Percentiles rank a stretch among this genome's conserved stretches.
Conservation (phyloP, 768 basidiomycete genomes). For the Lactarius sanguifluus region DNA sequence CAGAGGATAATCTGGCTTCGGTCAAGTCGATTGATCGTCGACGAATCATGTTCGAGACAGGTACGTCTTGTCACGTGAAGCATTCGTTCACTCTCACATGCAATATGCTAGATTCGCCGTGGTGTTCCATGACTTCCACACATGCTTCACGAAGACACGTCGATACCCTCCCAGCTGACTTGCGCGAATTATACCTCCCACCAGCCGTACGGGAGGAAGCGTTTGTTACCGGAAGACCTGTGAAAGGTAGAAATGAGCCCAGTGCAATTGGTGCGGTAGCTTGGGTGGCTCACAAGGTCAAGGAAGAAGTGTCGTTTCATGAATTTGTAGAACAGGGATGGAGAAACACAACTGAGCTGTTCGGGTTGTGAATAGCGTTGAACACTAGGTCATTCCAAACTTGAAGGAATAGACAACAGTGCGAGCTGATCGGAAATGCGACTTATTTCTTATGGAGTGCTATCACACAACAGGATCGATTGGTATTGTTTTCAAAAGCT, state of each 20-base stretch:
- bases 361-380: conserved; percentile 40
- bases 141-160: conserved; percentile 59
- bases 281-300: conserved; percentile 59
- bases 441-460: background rate
- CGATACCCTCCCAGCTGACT: conserved; percentile 45
- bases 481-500: background rate
- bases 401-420: background rate
- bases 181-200: conserved; percentile 54
- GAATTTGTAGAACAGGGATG: conserved; percentile 56
- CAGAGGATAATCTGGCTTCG: conserved; percentile 57
- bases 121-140: conserved; percentile 68
- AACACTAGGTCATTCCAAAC: background rate
- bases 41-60: conserved; percentile 71
- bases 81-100: background rate
- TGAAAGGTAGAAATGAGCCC: conserved; percentile 82
- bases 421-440: background rate
- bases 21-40: conserved; percentile 57
- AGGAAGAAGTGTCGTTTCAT: conserved; percentile 50
- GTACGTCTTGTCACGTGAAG: conserved; percentile 36
- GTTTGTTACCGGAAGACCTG: conserved; percentile 56
- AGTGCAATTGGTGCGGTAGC: conserved; percentile 64
- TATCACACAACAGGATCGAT: background rate
- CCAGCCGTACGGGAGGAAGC: conserved; percentile 53
- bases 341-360: conserved; percentile 62
- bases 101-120: conserved; percentile 55